Evolutionary conservation across 345 rosid species (phyloP).

Genomic region (Melaleuca quinquenervia): DNA sequence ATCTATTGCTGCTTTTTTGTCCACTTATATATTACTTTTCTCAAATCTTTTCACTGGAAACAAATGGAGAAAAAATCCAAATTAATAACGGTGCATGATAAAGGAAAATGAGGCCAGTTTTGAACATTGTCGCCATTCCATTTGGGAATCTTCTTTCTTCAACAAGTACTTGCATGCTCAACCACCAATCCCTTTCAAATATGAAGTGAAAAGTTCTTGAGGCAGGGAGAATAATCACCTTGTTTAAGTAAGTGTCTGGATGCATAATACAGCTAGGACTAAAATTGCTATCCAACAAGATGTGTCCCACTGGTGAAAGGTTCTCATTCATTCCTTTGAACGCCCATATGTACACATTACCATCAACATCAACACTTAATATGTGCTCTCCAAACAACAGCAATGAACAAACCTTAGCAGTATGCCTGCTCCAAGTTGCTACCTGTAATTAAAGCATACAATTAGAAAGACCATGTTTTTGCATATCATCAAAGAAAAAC

Average conservation of each 20-base stretch:
- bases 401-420: constrained; percentile 61
- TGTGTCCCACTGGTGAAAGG: constrained; percentile 53
- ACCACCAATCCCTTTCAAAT: background rate
- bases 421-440: constrained; percentile 77
- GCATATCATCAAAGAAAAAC: background rate
- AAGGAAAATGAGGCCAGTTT: background rate
- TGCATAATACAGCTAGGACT: constrained; percentile 77
- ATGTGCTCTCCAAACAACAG: constrained; percentile 79
- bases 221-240: constrained; percentile 29
- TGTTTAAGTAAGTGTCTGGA: constrained; percentile 90
- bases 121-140: background rate
- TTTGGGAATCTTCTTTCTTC: background rate
- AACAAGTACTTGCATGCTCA: background rate
- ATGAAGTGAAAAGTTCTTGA: background rate
- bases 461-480: background rate
- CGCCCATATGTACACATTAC: constrained; percentile 67
- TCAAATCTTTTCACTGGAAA: background rate
- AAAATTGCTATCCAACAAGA: constrained; percentile 40
- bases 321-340: constrained; percentile 62
- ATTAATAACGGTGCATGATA: background rate
- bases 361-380: constrained; percentile 64
- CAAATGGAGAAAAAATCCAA: background rate
- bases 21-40: background rate
- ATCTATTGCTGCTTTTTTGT: background rate
- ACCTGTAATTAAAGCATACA: constrained; percentile 28